Conservation (phyloP, 768 basidiomycete genomes). For the Russula sp. region DNA sequence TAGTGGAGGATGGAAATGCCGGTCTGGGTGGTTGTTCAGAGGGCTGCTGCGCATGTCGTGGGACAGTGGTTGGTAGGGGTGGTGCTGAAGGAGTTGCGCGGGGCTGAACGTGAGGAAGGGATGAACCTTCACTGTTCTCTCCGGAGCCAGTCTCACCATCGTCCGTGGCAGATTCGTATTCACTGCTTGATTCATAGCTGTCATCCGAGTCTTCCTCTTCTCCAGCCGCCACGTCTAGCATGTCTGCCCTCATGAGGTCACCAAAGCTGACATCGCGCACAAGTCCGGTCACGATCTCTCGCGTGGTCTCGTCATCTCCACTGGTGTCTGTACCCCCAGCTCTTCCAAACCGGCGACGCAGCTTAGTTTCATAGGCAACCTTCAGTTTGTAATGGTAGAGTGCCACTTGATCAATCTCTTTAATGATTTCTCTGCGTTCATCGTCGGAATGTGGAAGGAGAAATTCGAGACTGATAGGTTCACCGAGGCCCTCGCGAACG, state of each 20-base stretch:
- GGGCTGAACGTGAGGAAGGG: background rate
- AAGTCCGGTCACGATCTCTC: constrained; percentile 71
- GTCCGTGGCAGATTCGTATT: constrained; percentile 34
- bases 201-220: constrained; percentile 40
- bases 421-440: constrained; percentile 69
- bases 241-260: constrained; percentile 70
- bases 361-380: constrained; percentile 84
- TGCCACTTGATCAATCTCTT: constrained; percentile 84
- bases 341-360: constrained; percentile 76
- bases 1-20: background rate
- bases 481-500: constrained; percentile 81
- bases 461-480: constrained; percentile 73
- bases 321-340: constrained; percentile 44
- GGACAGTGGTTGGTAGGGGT: background rate
- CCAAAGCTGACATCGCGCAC: constrained; percentile 78
- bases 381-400: constrained; percentile 94
- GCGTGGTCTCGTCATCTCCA: constrained; percentile 78
- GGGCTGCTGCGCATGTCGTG: background rate
- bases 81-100: background rate
- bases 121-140: constrained; percentile 14
- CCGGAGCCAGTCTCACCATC: constrained; percentile 26
- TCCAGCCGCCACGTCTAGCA: constrained; percentile 72
- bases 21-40: background rate
- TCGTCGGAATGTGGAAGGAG: constrained; percentile 76
- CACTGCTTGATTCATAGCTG: constrained; percentile 35